Percentiles rank a stretch among this genome's conserved stretches.
These are phyloP conservation scores for Yarrowia yakushimensis DNA, from an alignment of 805 yeast genomes.

Conservation along the genomic window DNA sequence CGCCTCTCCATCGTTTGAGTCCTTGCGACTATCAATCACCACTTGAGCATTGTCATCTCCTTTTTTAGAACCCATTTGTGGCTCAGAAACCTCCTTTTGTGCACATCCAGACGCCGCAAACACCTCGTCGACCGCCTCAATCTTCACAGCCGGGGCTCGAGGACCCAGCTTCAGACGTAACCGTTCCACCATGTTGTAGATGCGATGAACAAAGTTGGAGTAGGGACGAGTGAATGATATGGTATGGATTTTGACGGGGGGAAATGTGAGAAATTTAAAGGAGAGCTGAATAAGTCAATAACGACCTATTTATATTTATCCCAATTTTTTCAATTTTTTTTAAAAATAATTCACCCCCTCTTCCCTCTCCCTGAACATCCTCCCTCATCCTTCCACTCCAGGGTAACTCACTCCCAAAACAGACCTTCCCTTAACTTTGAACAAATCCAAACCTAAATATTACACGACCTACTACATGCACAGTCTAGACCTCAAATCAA, in stretches of 20 bases:
- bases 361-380: no score
- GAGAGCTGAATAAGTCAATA: not conserved
- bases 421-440: no score
- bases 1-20: no score
- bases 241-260: not conserved
- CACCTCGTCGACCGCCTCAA: not conserved
- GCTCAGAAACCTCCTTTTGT: not conserved
- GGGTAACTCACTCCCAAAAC: not conserved
- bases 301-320: not conserved
- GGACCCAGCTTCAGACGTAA: not conserved
- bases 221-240: not conserved
- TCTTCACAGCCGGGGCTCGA: not conserved
- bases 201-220: not conserved
- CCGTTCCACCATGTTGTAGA: not conserved
- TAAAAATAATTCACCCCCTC: no score
- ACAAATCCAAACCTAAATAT: not conserved
- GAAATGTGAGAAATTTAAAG: not conserved
- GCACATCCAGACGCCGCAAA: not conserved
- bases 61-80: no score
- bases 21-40: no score
- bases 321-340: not conserved
- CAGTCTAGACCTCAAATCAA: not conserved
- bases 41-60: no score
- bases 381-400: no score
- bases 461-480: not conserved